phyloP scores from a whole-genome alignment of 257 asterid species.

The Penstemon davidsonii region DNA sequence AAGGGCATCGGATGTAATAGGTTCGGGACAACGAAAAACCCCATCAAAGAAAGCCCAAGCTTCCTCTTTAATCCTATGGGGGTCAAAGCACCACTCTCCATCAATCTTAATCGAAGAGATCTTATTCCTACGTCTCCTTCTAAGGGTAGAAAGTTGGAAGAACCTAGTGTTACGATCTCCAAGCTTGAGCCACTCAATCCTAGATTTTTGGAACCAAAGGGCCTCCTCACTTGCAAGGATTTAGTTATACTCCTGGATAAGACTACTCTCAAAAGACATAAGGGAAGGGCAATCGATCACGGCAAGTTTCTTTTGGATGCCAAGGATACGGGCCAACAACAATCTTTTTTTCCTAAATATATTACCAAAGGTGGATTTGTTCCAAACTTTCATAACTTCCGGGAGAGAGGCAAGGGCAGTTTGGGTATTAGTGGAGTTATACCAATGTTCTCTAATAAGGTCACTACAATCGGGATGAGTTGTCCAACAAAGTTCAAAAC shows the following conservation, averaged over 20 bases:
- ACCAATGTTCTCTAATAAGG: too few relatives aligned
- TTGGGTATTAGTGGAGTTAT: too few relatives aligned
- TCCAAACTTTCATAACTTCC: not conserved
- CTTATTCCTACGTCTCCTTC: not conserved
- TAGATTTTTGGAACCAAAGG: conserved; percentile 9
- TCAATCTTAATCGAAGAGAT: not conserved
- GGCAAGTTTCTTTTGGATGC: not conserved
- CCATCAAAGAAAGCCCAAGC: too few relatives aligned
- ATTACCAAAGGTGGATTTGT: not conserved
- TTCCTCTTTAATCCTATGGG: too few relatives aligned
- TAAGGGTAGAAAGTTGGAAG: not conserved
- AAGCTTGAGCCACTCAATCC: not conserved
- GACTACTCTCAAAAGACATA: not conserved
- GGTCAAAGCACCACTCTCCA: too few relatives aligned
- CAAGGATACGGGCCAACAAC: not conserved
- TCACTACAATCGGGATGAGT: too few relatives aligned
- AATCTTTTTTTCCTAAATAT: not conserved
- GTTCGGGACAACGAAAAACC: not conserved
- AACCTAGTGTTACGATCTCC: not conserved
- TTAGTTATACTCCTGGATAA: not conserved
- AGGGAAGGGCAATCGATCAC: not conserved
- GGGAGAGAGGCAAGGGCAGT: too few relatives aligned
- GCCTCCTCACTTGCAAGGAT: not conserved
- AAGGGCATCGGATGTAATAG: not conserved
- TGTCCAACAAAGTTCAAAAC: too few relatives aligned